phyloP scores from a whole-genome alignment of 495 filamentous ascomycete species.

The Podospora australis region DNA sequence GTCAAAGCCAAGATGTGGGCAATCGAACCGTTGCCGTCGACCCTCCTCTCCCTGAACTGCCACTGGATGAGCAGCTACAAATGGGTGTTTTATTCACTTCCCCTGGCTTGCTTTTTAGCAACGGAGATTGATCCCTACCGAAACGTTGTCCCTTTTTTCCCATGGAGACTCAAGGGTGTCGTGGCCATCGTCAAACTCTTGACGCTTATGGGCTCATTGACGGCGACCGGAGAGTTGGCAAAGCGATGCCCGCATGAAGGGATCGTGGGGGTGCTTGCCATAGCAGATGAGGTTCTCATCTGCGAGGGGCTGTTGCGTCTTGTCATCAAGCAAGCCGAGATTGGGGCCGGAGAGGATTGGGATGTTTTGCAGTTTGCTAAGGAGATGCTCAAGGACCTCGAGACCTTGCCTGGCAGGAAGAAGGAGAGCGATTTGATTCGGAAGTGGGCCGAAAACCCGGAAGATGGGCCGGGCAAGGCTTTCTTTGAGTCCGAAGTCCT shows the following conservation, averaged over 20 bases:
- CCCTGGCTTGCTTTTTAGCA: slow-evolving; percentile 32
- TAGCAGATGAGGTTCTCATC: slow-evolving; percentile 35
- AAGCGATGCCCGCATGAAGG: slow-evolving; percentile 16
- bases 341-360: slow-evolving; percentile 31
- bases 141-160: slow-evolving; percentile 31
- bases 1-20: slow-evolving; percentile 32
- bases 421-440: slow-evolving; percentile 28
- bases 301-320: slow-evolving; percentile 34
- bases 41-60: slow-evolving; percentile 20
- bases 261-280: slow-evolving; percentile 20
- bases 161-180: slow-evolving; percentile 31
- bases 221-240: slow-evolving; percentile 14
- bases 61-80: slow-evolving; percentile 19
- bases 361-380: slow-evolving; percentile 26
- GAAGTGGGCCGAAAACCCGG: slow-evolving; percentile 31
- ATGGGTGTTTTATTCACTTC: slow-evolving; percentile 28
- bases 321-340: slow-evolving; percentile 23
- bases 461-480: slow-evolving; percentile 19
- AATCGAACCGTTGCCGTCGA: slow-evolving; percentile 30
- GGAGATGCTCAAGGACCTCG: slow-evolving; percentile 32
- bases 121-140: slow-evolving; percentile 32
- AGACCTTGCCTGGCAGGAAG: slow-evolving; percentile 29
- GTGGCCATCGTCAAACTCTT: slow-evolving; percentile 34
- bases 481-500: slow-evolving; percentile 36
- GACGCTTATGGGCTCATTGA: slow-evolving; percentile 21